Evolutionary conservation across 805 yeast species (phyloP).

Genomic region (Blastobotrys chiropterorum): DNA sequence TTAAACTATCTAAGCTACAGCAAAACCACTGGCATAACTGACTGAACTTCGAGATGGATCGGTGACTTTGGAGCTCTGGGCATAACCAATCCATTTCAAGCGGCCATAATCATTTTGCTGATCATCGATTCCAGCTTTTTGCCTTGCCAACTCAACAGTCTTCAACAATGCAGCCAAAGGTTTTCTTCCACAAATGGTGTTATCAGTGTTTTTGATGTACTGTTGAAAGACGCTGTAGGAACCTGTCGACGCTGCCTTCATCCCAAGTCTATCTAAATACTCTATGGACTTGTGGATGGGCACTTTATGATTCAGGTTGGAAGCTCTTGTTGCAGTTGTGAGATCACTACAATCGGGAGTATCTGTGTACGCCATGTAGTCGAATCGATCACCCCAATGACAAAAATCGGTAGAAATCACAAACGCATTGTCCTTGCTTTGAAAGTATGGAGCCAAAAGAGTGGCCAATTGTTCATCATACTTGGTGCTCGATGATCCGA

Average conservation of each 20-base stretch:
- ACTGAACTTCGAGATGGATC: constrained; percentile 64
- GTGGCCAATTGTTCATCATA: constrained; percentile 43
- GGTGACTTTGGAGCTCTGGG: constrained; percentile 60
- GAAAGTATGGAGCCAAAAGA: constrained; percentile 47
- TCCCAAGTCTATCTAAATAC: constrained; percentile 61
- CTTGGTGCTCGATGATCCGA: constrained; percentile 52
- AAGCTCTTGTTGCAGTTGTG: constrained; percentile 2
- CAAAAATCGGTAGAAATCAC: constrained; percentile 88
- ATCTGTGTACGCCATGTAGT: constrained; percentile 46
- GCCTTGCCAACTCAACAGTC: constrained; percentile 38
- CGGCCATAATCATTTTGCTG: constrained; percentile 23
- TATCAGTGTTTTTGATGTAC: constrained; percentile 66
- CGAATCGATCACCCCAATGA: constrained; percentile 81
- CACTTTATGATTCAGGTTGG: constrained; percentile 24
- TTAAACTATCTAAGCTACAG: constrained; percentile 16
- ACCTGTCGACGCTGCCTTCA: constrained; percentile 54
- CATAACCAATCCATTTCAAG: constrained; percentile 71
- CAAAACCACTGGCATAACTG: constrained; percentile 84
- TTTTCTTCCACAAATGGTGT: constrained; percentile 89
- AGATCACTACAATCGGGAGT: constrained; percentile 10
- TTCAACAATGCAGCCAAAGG: constrained; percentile 65
- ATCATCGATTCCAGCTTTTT: constrained; percentile 16
- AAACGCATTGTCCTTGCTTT: constrained; percentile 55
- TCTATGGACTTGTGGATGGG: constrained; percentile 73
- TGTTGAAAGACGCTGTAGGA: constrained; percentile 53